Evolutionary conservation across 805 yeast species (phyloP).

Genomic region (Candida argentea): DNA sequence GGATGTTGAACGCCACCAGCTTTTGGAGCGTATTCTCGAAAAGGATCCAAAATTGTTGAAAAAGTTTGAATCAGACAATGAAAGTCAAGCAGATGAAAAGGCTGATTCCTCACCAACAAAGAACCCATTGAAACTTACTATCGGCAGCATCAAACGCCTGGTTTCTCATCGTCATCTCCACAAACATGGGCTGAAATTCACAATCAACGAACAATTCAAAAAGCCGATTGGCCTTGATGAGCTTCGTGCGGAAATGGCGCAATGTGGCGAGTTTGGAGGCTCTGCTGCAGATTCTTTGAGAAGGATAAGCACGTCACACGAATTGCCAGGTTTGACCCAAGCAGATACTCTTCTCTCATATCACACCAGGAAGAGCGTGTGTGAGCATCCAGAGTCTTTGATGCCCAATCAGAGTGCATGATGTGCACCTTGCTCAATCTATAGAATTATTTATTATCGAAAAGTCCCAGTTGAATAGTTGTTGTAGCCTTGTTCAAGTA

Average conservation of each 20-base stretch:
- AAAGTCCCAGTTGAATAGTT: too few relatives aligned
- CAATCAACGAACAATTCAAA: slow-evolving; percentile 17
- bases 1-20: slow-evolving; percentile 30
- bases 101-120: slow-evolving; percentile 2
- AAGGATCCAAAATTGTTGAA: slow-evolving; percentile 25
- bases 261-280: slow-evolving; percentile 25
- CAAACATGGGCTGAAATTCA: slow-evolving; percentile 13
- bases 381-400: too few relatives aligned
- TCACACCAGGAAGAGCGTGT: slow-evolving; percentile 31
- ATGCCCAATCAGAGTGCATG: too few relatives aligned
- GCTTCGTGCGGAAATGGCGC: slow-evolving; percentile 29
- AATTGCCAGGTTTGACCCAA: slow-evolving; percentile 39
- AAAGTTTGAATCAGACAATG: slow-evolving; percentile 20
- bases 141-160: slow-evolving; percentile 25
- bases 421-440: too few relatives aligned
- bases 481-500: too few relatives aligned
- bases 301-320: slow-evolving; percentile 35
- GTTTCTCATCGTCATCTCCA: slow-evolving; percentile 19
- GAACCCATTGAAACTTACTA: slow-evolving; percentile 16
- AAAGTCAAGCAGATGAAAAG: slow-evolving; percentile 6
- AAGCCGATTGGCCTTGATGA: slow-evolving; percentile 24
- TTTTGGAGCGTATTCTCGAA: slow-evolving; percentile 21
- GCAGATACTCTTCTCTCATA: slow-evolving; percentile 38
- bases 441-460: too few relatives aligned
- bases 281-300: slow-evolving; percentile 27